Evolutionary conservation across 306 rosid genomes (phyloP).

Genomic region (Dalbergia oliveri): DNA sequence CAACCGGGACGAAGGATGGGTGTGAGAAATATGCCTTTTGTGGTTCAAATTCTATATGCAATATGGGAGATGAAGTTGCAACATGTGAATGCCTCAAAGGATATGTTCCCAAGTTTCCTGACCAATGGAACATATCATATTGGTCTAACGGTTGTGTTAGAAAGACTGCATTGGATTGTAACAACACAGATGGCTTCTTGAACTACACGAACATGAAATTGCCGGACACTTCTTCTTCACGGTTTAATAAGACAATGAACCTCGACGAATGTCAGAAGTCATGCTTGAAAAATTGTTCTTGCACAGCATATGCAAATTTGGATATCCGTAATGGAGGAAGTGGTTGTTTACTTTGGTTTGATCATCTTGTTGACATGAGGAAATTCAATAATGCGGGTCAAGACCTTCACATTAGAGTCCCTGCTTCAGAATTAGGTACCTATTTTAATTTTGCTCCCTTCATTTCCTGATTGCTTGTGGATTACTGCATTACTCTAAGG

Average conservation of each 20-base stretch:
- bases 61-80: background rate
- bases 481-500: background rate
- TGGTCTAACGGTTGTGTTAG: background rate
- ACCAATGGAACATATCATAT: background rate
- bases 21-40: conserved; percentile 3
- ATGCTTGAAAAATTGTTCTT: background rate
- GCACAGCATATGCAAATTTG: background rate
- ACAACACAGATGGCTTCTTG: background rate
- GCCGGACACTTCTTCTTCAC: background rate
- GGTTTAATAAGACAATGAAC: background rate
- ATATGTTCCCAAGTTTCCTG: background rate
- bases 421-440: conserved; percentile 52
- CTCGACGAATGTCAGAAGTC: background rate
- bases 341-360: background rate
- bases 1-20: background rate
- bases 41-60: conserved; percentile 21
- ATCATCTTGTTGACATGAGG: conserved; percentile 14
- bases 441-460: background rate
- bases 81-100: background rate
- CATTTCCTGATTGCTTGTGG: background rate
- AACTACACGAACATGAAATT: background rate
- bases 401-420: conserved; percentile 45
- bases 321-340: background rate
- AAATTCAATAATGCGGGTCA: conserved; percentile 36
- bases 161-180: background rate